Evolutionary conservation across 441 rosid genomes (phyloP), one percentile per base, ranked within the genome.

Genomic region (Breynia disticha): DNA sequence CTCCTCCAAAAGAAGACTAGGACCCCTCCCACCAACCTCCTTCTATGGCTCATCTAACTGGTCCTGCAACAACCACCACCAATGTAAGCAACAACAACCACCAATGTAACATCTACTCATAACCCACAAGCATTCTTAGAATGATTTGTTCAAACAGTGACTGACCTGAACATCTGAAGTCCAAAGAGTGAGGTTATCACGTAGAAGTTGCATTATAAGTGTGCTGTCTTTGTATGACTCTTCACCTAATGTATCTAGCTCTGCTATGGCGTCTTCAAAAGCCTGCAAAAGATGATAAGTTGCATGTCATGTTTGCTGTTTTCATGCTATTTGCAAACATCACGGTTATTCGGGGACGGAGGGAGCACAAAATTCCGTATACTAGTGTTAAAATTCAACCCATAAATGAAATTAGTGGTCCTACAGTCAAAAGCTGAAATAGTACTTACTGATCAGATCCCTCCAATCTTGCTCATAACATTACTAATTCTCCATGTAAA

Each of bases 171-270:
- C 72, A 66, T 86, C 95, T 10, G 95, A 83, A 73, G 91, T 86
- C 91, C 95, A 86, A 37, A 86, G 90, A 67, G 95, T 86, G 64
- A 86, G 90, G 70, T 86, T 86, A 63, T 86, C 95, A 76, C 95
- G 75, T 12, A 86, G 77, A 54, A 86, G 76, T 73, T 86, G 95
- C 90, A 83, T 83, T 56, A 86, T 86, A 59, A 86, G 90, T 67
- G 95, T 83, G 72, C 95, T 86, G 72, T 86, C 95, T 77, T 86
- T 86, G 83, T 86, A 86, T 20, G 95, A 86, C 59, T 86, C 95
- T 66, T 86, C 95, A 49, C 95, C 95, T 61, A 86, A 71, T 0
- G 95, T 83, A 72, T 86, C 95, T 66, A 86, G 74, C 76, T 86
- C 90, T 17, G 95, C 95, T 60, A 86, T 83, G 52, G 95, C 95